These are phyloP conservation scores for Vaccinium corymbosum DNA, from an alignment of 148 eudicot species.

Conservation along the genomic window DNA sequence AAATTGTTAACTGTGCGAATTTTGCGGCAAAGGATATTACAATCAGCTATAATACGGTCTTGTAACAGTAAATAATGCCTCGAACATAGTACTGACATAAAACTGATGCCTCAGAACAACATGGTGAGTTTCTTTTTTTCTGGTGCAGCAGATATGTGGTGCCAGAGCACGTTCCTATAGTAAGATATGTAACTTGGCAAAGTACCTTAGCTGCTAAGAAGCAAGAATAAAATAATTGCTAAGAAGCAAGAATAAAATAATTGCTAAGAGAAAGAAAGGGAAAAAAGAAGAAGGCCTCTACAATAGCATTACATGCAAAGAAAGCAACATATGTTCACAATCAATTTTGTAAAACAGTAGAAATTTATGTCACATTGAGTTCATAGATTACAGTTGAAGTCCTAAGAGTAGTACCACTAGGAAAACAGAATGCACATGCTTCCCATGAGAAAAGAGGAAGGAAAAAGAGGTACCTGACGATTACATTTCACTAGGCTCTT, in stretches of 20 bases:
- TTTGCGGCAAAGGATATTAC: not conserved
- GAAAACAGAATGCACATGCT: not conserved
- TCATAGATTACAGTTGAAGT: not conserved
- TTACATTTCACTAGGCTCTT: slow-evolving; percentile 76
- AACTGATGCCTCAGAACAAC: not conserved
- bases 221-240: not conserved
- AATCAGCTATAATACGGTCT: not conserved
- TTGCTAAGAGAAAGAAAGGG: not conserved
- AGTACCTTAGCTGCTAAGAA: not conserved
- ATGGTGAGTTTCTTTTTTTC: not conserved
- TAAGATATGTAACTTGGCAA: not conserved
- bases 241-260: not conserved
- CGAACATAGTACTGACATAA: not conserved
- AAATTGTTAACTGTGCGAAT: not conserved
- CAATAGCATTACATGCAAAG: not conserved
- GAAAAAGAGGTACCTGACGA: slow-evolving; percentile 62
- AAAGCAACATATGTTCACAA: not conserved
- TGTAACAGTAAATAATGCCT: not conserved
- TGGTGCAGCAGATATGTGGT: not conserved
- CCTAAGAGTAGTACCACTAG: not conserved
- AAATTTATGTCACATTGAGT: not conserved
- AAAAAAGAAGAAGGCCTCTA: not conserved
- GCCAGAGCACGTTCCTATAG: not conserved
- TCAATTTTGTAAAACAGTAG: not conserved
- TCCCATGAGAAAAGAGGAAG: not conserved